Evolutionary conservation across 208 protist species (phyloP).

Genomic region (Acanthamoeba sp.): DNA sequence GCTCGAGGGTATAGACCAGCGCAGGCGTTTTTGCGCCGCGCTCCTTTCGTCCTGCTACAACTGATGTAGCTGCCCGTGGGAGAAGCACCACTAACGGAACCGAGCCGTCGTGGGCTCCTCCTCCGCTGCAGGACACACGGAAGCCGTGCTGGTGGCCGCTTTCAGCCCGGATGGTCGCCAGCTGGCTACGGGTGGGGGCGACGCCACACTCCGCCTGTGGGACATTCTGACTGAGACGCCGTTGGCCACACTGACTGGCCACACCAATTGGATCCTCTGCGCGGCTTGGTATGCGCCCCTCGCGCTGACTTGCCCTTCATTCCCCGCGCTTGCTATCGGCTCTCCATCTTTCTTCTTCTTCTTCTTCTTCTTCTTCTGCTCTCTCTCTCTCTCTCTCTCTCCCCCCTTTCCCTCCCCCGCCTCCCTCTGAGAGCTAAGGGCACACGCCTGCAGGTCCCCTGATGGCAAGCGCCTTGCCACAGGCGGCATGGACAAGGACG

Average conservation of each 20-base stretch:
- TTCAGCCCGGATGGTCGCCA: conserved; percentile 96
- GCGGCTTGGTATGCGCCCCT: conserved; percentile 19
- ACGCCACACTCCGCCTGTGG: conserved; percentile 98
- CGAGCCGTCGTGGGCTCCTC: neutral
- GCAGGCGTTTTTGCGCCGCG: neutral
- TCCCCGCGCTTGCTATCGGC: conserved; percentile 95
- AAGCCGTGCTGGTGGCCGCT: conserved; percentile 89
- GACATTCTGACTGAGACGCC: conserved; percentile 97
- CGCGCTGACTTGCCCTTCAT: neutral
- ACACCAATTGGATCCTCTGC: conserved; percentile 47
- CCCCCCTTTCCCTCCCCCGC: too few species aligned
- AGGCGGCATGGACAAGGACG: conserved; percentile 94
- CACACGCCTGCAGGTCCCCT: conserved; percentile 94
- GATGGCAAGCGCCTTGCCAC: conserved; percentile 95
- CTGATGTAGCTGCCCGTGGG: too few species aligned
- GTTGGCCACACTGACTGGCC: conserved; percentile 91
- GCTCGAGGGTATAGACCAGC: neutral
- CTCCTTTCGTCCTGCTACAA: neutral
- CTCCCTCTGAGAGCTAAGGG: too few species aligned
- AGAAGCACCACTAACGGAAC: too few species aligned
- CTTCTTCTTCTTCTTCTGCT: too few species aligned
- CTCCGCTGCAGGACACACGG: conserved; percentile 83
- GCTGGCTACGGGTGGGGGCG: conserved; percentile 96
- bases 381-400: too few species aligned
- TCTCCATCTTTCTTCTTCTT: too few species aligned